These are phyloP conservation scores for Larix kaempferi DNA, from an alignment of 75 land plant genomes.

Conservation along the genomic window DNA sequence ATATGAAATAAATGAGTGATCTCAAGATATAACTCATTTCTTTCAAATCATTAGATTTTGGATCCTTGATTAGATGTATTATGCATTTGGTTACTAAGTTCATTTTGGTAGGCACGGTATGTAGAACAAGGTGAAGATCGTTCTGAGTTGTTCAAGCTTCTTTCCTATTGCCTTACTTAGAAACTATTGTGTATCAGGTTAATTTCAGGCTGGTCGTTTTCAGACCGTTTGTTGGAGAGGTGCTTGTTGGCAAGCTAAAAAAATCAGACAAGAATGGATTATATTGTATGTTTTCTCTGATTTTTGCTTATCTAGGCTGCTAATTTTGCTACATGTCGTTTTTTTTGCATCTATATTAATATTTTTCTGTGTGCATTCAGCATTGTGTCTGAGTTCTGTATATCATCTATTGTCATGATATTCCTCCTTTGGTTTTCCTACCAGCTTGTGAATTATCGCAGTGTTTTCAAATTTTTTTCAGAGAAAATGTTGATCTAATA, in stretches of 20 bases:
- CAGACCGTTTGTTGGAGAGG: constrained; percentile 88
- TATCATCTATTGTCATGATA: background rate
- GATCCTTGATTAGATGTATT: constrained; percentile 1
- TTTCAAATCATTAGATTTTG: background rate
- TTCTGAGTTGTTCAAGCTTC: background rate
- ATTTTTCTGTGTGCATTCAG: background rate
- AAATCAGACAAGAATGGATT: constrained; percentile 63
- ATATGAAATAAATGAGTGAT: background rate
- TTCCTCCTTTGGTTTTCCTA: background rate
- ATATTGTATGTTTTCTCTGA: constrained; percentile 43
- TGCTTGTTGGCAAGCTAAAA: constrained; percentile 64
- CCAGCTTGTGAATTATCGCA: background rate
- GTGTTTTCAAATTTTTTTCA: background rate
- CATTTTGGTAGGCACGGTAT: background rate
- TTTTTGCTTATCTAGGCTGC: background rate
- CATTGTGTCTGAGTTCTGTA: background rate
- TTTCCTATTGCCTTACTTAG: constrained; percentile 2
- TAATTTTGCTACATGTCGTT: background rate
- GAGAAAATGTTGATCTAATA: background rate
- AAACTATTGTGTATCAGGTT: constrained; percentile 44
- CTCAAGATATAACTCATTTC: background rate
- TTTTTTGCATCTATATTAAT: background rate
- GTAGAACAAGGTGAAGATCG: background rate
- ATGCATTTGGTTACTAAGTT: background rate
- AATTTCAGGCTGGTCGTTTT: constrained; percentile 78